phyloP scores from a whole-genome alignment of 495 filamentous ascomycete species.

The Hypoxylon perforatum region DNA sequence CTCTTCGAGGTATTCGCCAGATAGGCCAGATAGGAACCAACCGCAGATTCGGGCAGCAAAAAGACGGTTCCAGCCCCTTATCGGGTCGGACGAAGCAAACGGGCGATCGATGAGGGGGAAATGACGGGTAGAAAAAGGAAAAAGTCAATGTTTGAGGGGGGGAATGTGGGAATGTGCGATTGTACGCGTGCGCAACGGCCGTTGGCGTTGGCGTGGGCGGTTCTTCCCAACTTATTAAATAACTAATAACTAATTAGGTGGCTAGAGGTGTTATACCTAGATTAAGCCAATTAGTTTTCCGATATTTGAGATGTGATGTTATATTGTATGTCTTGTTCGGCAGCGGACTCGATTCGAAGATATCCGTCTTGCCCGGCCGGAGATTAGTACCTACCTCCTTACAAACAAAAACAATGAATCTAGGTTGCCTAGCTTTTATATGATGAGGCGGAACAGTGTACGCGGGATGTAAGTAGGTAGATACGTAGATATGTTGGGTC shows the following conservation, averaged over 20 bases:
- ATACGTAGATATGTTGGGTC: not conserved
- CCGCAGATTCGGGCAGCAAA: conserved; percentile 22
- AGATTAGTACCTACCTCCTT: too few species aligned
- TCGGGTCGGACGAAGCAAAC: conserved; percentile 23
- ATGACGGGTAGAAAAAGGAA: not conserved
- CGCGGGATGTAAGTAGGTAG: not conserved
- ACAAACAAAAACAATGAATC: too few species aligned
- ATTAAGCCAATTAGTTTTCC: conserved; percentile 26
- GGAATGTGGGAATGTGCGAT: too few species aligned
- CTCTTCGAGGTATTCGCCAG: conserved; percentile 21
- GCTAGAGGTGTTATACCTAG: conserved; percentile 3
- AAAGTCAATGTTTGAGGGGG: not conserved
- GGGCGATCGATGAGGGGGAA: conserved; percentile 11
- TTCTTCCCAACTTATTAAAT: conserved; percentile 20
- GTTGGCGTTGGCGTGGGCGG: not conserved
- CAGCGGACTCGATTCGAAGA: not conserved
- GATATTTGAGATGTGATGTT: too few species aligned
- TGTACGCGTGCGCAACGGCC: not conserved
- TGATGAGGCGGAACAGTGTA: conserved; percentile 3
- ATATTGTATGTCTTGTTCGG: not conserved
- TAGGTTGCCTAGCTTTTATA: conserved; percentile 1
- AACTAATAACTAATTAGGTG: too few species aligned
- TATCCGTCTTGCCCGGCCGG: too few species aligned
- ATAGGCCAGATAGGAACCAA: conserved; percentile 13
- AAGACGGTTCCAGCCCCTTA: conserved; percentile 9